Conservation (phyloP, 2,329 filamentous ascomycete species). For the Talaromyces sp. region DNA sequence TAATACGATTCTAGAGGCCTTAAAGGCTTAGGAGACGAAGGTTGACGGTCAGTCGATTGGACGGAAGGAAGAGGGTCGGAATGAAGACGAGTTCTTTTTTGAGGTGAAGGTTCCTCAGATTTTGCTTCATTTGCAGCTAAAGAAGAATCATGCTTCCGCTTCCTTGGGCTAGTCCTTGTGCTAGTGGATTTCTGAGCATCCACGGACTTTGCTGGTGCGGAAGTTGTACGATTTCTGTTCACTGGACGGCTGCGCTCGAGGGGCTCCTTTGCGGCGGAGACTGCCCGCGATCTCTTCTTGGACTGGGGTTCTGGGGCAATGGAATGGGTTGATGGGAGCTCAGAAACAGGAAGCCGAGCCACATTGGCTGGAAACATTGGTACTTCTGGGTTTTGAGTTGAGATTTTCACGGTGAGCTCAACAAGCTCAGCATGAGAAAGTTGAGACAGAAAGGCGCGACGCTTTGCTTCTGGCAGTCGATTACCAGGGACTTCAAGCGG, state of each 20-base stretch:
- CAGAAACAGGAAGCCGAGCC: constrained; percentile 24
- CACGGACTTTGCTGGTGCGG: not conserved
- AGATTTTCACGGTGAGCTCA: constrained; percentile 64
- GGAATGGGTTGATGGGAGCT: constrained; percentile 15
- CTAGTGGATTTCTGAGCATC: not conserved
- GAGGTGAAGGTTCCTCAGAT: not conserved
- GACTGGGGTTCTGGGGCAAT: not conserved
- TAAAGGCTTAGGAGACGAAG: not conserved
- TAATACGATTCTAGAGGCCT: no score
- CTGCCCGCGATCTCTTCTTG: not conserved
- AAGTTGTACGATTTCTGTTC: not conserved
- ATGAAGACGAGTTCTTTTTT: not conserved
- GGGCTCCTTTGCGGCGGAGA: not conserved
- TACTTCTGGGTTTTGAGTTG: constrained; percentile 64
- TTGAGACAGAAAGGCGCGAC: constrained; percentile 61
- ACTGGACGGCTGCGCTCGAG: not conserved
- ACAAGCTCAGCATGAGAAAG: constrained; percentile 66
- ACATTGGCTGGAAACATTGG: constrained; percentile 61
- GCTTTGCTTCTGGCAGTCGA: constrained; percentile 22
- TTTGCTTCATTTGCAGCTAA: not conserved
- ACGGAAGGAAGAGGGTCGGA: not conserved
- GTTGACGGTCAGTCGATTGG: not conserved
- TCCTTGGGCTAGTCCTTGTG: not conserved
- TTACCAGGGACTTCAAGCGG: constrained; percentile 21
- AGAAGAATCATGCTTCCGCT: not conserved